Evolutionary conservation across 2,329 filamentous ascomycete genomes (phyloP), one percentile per base, ranked within the genome.

Genomic region (Talaromyces sp.): DNA sequence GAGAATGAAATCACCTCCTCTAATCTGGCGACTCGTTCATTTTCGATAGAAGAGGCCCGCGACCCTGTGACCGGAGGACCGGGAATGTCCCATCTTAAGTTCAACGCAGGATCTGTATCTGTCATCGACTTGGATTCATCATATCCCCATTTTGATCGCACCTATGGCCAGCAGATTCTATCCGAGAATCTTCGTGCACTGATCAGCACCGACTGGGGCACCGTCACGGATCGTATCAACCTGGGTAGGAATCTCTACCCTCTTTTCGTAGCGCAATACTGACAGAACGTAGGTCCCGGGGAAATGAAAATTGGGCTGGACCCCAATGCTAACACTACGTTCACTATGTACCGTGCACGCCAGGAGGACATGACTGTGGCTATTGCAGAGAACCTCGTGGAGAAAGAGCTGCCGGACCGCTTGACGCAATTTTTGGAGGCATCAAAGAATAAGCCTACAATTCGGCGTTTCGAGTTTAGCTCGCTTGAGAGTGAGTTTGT

Each of bases 211-310:
- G 86, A 90, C 67, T 87, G 89, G 69, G 91, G 92, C 58, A 91
- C 89, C 49, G 82, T 96, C 16, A 92, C 91, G 1, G 93, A 97
- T 77, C 87, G 93, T 43, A 83, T 97, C 73, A 96, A 96, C 70
- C 83, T 96, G 62, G 82, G 84, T 82, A 78, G 75, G 78, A 22
- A 50, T 24, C 45, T 64, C 31, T 39, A 33, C 22, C 61, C 14
- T 52, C 24, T 50, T n/a, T 13, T 19, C 14, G 16, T 50, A 3
- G 41, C 24, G 16, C 8, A 31, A 56, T 43, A 43, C 69, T 76
- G 60, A 73, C 60, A 41, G 16, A 60, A 7, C 62, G 2, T 59
- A 71, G 89, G 84, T 1, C 89, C 89, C 11, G 90, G 90, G n/a
- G 90, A 92, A 76, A 75, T 92, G 70, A 86, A 87, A 70, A 75